Evolutionary conservation across 1,139 yeast genomes (phyloP).

Genomic region (Protomyces pachydermus): DNA sequence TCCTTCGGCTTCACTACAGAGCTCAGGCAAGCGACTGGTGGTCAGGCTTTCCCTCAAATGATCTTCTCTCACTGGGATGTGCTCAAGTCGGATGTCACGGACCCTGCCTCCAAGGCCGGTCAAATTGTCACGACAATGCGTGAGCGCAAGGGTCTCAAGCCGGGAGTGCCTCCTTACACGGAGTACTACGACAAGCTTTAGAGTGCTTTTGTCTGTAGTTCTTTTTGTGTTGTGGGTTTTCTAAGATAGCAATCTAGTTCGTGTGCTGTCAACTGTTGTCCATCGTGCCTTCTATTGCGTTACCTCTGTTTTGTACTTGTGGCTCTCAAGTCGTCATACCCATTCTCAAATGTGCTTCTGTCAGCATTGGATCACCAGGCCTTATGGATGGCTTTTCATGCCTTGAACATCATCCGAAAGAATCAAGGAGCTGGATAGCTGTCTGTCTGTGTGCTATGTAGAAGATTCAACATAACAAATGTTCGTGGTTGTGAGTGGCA

Average conservation of each 20-base stretch:
- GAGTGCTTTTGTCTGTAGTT: constrained; percentile 36
- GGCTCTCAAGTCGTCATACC: too few species aligned
- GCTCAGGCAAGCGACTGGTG: constrained; percentile 99
- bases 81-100: constrained; percentile 76
- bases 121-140: constrained; percentile 81
- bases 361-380: too few species aligned
- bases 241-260: not conserved
- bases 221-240: not conserved
- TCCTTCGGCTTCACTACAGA: constrained; percentile 99
- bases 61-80: constrained; percentile 98
- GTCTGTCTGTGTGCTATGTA: too few species aligned
- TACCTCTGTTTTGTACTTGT: too few species aligned
- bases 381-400: too few species aligned
- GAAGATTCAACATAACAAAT: too few species aligned
- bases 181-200: constrained; percentile 99
- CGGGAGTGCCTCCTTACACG: constrained; percentile 96
- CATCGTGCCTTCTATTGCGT: too few species aligned
- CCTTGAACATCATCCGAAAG: too few species aligned
- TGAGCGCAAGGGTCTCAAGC: constrained; percentile 97
- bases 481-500: too few species aligned
- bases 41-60: constrained; percentile 99
- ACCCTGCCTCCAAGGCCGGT: constrained; percentile 93
- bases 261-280: too few species aligned
- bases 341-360: too few species aligned
- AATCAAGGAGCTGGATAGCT: too few species aligned